Evolutionary conservation across 306 rosid genomes (phyloP).

Genomic region (Dalbergia cultrata): DNA sequence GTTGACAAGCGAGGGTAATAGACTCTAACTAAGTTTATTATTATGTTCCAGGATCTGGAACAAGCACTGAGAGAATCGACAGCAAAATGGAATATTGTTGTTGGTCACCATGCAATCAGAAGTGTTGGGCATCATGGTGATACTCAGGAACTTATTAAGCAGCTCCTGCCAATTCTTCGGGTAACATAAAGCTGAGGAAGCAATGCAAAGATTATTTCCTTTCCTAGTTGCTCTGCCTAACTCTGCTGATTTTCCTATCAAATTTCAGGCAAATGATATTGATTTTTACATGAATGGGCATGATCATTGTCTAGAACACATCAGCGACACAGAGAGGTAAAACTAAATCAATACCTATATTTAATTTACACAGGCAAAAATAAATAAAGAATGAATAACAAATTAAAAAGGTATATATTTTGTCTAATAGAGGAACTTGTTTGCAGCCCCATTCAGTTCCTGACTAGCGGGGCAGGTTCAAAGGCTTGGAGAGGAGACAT

Average conservation of each 20-base stretch:
- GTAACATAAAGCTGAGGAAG: slow-evolving; percentile 32
- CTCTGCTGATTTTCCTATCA: slow-evolving; percentile 1
- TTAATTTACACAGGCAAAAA: neutral
- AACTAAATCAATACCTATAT: neutral
- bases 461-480: slow-evolving; percentile 69
- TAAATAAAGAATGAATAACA: neutral
- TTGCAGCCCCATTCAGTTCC: slow-evolving; percentile 60
- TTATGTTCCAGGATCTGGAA: slow-evolving; percentile 50
- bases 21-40: neutral
- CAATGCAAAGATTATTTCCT: neutral
- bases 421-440: slow-evolving; percentile 46
- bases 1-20: neutral
- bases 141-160: slow-evolving; percentile 51
- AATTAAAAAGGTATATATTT: neutral
- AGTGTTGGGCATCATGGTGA: slow-evolving; percentile 64
- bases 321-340: slow-evolving; percentile 64
- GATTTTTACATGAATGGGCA: slow-evolving; percentile 70
- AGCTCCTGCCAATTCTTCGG: slow-evolving; percentile 65
- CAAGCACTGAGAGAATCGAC: slow-evolving; percentile 46
- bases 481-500: slow-evolving; percentile 73
- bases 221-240: slow-evolving; percentile 11
- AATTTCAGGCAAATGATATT: slow-evolving; percentile 55
- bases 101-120: slow-evolving; percentile 63
- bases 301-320: slow-evolving; percentile 69
- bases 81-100: slow-evolving; percentile 60